Evolutionary conservation across 2,329 filamentous ascomycete genomes (phyloP).

Genomic region (Bertia moriformis): DNA sequence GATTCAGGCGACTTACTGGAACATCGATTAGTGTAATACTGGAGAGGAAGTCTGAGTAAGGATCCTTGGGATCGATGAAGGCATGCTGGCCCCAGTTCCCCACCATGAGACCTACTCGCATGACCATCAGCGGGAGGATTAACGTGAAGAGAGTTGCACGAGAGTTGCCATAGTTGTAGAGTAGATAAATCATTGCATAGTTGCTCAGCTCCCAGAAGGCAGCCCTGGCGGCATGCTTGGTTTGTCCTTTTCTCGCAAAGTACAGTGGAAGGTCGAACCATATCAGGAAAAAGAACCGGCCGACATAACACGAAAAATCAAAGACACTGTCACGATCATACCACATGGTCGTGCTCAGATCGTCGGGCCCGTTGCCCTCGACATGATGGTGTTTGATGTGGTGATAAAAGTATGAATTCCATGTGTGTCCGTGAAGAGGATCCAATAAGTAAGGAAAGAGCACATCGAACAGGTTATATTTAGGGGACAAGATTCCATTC

Average conservation of each 20-base stretch:
- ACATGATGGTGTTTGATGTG: slow-evolving; percentile 79
- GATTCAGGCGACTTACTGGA: slow-evolving; percentile 33
- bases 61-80: slow-evolving; percentile 61
- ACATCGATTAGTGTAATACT: slow-evolving; percentile 72
- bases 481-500: slow-evolving; percentile 48
- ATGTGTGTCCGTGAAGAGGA: slow-evolving; percentile 68
- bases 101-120: slow-evolving; percentile 62
- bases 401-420: slow-evolving; percentile 76
- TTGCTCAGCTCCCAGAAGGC: slow-evolving; percentile 45
- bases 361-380: slow-evolving; percentile 64
- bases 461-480: slow-evolving; percentile 36
- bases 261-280: slow-evolving; percentile 67
- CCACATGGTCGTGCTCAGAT: slow-evolving; percentile 61
- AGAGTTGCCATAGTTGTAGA: slow-evolving; percentile 30
- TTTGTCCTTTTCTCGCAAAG: slow-evolving; percentile 51
- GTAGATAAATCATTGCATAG: slow-evolving; percentile 33
- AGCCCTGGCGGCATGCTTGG: slow-evolving; percentile 33
- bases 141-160: slow-evolving; percentile 49
- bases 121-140: slow-evolving; percentile 47
- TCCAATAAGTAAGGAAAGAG: slow-evolving; percentile 62
- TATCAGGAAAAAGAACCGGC: slow-evolving; percentile 57
- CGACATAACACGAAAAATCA: slow-evolving; percentile 59
- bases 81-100: slow-evolving; percentile 79
- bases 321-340: slow-evolving; percentile 57
- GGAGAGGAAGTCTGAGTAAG: slow-evolving; percentile 63